Conservation (phyloP, 768 basidiomycete species). For the Thelephora ganbajun region DNA sequence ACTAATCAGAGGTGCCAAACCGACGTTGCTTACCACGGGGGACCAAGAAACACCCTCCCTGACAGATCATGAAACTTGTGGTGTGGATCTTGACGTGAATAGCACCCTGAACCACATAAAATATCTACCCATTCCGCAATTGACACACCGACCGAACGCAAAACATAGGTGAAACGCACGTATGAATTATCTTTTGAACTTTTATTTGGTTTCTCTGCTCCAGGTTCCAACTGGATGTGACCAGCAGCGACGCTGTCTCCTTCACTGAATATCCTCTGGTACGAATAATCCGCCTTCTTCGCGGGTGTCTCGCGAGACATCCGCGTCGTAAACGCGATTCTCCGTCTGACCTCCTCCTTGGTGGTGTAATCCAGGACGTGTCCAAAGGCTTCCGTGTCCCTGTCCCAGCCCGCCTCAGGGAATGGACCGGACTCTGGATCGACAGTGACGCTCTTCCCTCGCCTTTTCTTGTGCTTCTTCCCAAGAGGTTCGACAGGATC, state of each 20-base stretch:
- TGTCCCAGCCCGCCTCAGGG: slow-evolving; percentile 72
- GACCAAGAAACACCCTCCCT: slow-evolving; percentile 81
- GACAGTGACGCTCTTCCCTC: slow-evolving; percentile 24
- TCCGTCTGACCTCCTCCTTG: slow-evolving; percentile 47
- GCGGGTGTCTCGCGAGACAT: slow-evolving; percentile 52
- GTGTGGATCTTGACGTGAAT: slow-evolving; percentile 77
- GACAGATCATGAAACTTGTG: slow-evolving; percentile 60
- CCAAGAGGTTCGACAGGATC: slow-evolving; percentile 35
- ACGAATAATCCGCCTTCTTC: slow-evolving; percentile 58
- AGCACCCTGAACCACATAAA: slow-evolving; percentile 79
- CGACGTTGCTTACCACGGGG: slow-evolving; percentile 58
- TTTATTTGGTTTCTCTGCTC: slow-evolving; percentile 76
- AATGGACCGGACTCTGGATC: slow-evolving; percentile 29
- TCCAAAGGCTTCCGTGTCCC: slow-evolving; percentile 51
- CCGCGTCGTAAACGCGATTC: slow-evolving; percentile 69
- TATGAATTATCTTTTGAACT: slow-evolving; percentile 88
- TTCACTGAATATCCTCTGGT: slow-evolving; percentile 87
- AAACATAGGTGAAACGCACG: slow-evolving; percentile 30
- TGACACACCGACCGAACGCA: not conserved
- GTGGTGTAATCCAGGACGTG: slow-evolving; percentile 55
- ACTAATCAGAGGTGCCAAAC: not conserved
- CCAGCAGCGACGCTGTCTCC: slow-evolving; percentile 87
- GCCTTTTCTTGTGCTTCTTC: slow-evolving; percentile 21
- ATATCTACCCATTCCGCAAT: slow-evolving; percentile 34
- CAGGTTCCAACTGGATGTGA: slow-evolving; percentile 67